phyloP scores from a whole-genome alignment of 345 rosid species.

The Stellera chamaejasme region DNA sequence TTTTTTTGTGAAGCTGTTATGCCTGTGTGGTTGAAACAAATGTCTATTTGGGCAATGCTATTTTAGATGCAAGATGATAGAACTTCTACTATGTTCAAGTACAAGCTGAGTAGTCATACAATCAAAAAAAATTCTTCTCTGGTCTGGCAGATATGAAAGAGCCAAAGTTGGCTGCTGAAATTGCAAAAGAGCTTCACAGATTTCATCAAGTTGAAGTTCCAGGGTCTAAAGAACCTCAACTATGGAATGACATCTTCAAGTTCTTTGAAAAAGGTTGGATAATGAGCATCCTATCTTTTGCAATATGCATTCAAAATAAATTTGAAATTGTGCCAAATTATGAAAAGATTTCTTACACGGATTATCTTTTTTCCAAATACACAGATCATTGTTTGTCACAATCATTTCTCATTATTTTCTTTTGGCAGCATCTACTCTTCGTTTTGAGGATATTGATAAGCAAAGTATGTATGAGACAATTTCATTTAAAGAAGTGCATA shows the following conservation, averaged over 20 bases:
- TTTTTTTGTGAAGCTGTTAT: too few species aligned
- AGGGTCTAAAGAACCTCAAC: constrained; percentile 87
- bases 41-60: too few species aligned
- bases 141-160: constrained; percentile 63
- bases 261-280: constrained; percentile 70
- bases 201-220: constrained; percentile 86
- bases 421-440: constrained; percentile 66
- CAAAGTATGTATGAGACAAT: constrained; percentile 56
- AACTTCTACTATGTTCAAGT: constrained; percentile 5
- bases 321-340: not conserved
- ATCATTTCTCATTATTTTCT: not conserved
- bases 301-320: not conserved
- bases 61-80: too few species aligned
- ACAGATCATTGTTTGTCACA: not conserved
- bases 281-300: not conserved
- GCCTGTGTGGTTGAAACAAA: too few species aligned
- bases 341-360: not conserved
- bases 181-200: constrained; percentile 73
- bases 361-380: not conserved
- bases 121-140: constrained; percentile 6
- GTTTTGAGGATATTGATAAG: constrained; percentile 62
- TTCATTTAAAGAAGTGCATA: constrained; percentile 56
- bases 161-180: constrained; percentile 72
- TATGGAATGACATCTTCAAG: constrained; percentile 81
- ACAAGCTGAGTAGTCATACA: not conserved